phyloP scores from a whole-genome alignment of 2,329 filamentous ascomycete genomes.

The Phaeosphaeriaceae sp. region DNA sequence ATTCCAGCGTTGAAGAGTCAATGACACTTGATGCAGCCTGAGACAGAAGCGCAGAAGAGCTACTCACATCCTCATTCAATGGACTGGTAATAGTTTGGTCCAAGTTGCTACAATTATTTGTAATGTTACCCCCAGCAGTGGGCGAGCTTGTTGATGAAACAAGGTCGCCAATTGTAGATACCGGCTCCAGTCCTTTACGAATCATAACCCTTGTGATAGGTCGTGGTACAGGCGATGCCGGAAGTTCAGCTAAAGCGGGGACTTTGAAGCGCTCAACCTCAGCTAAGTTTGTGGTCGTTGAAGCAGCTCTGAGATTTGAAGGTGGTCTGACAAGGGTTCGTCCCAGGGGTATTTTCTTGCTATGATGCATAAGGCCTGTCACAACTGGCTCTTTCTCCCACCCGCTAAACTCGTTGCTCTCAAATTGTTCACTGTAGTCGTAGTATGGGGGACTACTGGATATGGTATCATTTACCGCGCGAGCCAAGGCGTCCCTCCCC shows the following conservation, averaged over 20 bases:
- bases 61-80: neutral
- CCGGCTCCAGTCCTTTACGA: slow-evolving; percentile 33
- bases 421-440: slow-evolving; percentile 48
- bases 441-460: slow-evolving; percentile 39
- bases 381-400: slow-evolving; percentile 29
- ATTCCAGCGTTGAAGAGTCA: slow-evolving; percentile 42
- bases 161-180: slow-evolving; percentile 33
- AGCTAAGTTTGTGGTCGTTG: neutral
- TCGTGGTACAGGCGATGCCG: slow-evolving; percentile 39
- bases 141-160: slow-evolving; percentile 15
- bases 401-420: slow-evolving; percentile 25
- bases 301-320: neutral
- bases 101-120: neutral
- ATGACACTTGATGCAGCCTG: slow-evolving; percentile 32
- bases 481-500: slow-evolving; percentile 40
- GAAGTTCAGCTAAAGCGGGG: slow-evolving; percentile 31
- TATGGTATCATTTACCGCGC: slow-evolving; percentile 29
- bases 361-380: slow-evolving; percentile 50
- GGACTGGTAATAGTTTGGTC: slow-evolving; percentile 1
- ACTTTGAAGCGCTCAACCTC: slow-evolving; percentile 11
- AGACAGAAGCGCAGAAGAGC: slow-evolving; percentile 13
- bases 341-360: slow-evolving; percentile 53
- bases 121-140: neutral
- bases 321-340: neutral
- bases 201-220: slow-evolving; percentile 44